Evolutionary conservation across 495 filamentous ascomycete species (phyloP).

Genomic region (Immersiella caudata): DNA sequence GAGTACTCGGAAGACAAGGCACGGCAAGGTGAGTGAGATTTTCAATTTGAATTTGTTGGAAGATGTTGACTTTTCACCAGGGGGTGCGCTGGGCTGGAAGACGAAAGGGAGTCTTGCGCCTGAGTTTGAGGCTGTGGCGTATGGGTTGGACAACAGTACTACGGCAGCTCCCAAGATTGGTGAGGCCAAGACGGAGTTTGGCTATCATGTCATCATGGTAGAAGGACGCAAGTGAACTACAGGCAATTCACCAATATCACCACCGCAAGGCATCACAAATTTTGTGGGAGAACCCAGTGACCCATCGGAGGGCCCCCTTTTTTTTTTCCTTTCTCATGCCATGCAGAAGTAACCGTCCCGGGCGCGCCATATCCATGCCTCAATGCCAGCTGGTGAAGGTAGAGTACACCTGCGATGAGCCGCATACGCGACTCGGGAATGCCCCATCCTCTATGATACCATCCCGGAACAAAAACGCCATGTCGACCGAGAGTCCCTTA

Average conservation of each 20-base stretch:
- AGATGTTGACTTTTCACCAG: constrained; percentile 41
- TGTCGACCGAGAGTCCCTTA: constrained; percentile 38
- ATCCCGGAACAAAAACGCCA: constrained; percentile 28
- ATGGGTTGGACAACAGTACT: constrained; percentile 73
- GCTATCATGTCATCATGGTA: constrained; percentile 97
- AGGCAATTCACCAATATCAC: not conserved
- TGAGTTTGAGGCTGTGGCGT: constrained; percentile 81
- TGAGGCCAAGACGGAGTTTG: constrained; percentile 80
- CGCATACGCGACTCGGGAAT: constrained; percentile 33
- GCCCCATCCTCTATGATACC: constrained; percentile 38
- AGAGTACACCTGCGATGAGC: constrained; percentile 40
- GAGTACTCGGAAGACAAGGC: constrained; percentile 92
- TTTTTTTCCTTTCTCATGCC: constrained; percentile 40
- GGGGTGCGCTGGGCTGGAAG: constrained; percentile 85
- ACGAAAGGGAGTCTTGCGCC: constrained; percentile 70
- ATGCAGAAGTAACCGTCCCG: constrained; percentile 34
- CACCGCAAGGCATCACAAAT: not conserved
- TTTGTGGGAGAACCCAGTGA: not conserved
- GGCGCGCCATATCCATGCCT: constrained; percentile 32
- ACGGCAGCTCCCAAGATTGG: constrained; percentile 74
- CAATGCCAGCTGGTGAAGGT: constrained; percentile 42
- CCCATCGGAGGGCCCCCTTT: constrained; percentile 3
- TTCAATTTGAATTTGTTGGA: not conserved
- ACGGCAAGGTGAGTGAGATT: constrained; percentile 61
- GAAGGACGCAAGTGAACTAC: constrained; percentile 34